These are phyloP conservation scores for Pluteus cervinus DNA, from an alignment of 768 basidiomycete genomes.

Conservation along the genomic window DNA sequence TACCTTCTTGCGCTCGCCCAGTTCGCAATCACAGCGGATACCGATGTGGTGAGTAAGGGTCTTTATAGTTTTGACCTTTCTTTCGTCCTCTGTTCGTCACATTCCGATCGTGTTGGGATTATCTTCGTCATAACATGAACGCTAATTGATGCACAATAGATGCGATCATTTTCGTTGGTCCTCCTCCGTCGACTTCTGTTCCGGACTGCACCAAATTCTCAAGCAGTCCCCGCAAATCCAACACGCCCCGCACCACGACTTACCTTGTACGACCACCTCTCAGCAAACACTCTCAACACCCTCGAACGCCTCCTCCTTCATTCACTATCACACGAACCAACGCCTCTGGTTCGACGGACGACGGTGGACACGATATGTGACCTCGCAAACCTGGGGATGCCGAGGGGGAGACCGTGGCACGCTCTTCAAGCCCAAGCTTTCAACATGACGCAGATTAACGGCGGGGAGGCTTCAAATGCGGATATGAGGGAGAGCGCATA, in stretches of 20 bases:
- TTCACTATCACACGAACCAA: constrained; percentile 57
- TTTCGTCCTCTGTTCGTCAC: too few species aligned
- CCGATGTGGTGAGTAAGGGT: constrained; percentile 60
- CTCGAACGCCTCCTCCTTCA: constrained; percentile 71
- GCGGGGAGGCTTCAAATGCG: constrained; percentile 12
- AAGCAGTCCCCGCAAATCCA: too few species aligned
- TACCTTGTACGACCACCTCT: constrained; percentile 76
- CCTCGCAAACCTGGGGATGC: constrained; percentile 69
- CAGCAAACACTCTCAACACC: constrained; percentile 54
- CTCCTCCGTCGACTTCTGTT: constrained; percentile 76
- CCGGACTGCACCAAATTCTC: constrained; percentile 37
- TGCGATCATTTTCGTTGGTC: constrained; percentile 82
- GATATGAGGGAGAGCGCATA: constrained; percentile 57
- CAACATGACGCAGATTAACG: constrained; percentile 45
- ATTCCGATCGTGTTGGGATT: too few species aligned
- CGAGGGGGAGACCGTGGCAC: constrained; percentile 75
- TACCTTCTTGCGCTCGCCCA: constrained; percentile 76
- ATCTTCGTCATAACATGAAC: not conserved
- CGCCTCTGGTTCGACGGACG: constrained; percentile 56
- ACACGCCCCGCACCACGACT: constrained; percentile 33
- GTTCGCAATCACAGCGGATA: constrained; percentile 71
- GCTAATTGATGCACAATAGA: constrained; percentile 35
- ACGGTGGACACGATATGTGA: constrained; percentile 73
- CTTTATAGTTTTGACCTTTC: not conserved
- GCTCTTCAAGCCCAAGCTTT: constrained; percentile 70